Base-by-base conservation (phyloP, 208 protist genomes). In the Trypanosoma brucei region DNA sequence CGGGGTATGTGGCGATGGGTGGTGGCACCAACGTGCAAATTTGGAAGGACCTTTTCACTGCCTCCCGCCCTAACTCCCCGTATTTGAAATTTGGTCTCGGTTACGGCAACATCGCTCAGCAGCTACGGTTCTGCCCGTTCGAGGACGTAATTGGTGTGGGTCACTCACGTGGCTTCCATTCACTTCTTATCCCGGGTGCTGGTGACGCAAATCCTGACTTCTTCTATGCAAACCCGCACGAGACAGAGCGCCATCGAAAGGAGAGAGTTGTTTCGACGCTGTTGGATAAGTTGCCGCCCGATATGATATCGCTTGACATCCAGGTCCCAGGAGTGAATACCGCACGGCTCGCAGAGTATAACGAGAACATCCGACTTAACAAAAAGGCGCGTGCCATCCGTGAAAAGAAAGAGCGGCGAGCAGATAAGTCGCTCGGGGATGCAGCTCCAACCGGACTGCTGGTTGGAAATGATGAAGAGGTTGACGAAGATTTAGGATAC, bases 161-260 rank as follows among this genome's bases (percentile, higher is more conserved):
- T n/a, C 91, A 96, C 78, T 84, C 83, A 2, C 63, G 63, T 38
- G 93, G 93, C n/a, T 95, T 97, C 70, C 83, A 80, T 22, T 94
- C 83, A 30, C 66, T 97, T 50, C 58, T 97, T 6, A 78, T 97
- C 31, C 93, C 93, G 2, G 93, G 91, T 35, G 76, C 86, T 30
- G 93, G 93, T 2, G 91, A 96, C 64, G 82, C 91, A 2, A 96
- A 96, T 64, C 90, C 88, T 4, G 93, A 97, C 80, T 95, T 92
- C 63, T 96, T 89, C 79, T 86, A 84, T 50, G 91, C 91, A n/a
- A 96, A 97, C 76, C 93, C 93, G 48, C 91, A 94, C 73, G 93
- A 97, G 59, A 96, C 93, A 59, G 84, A 92, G 75, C 79, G 85
- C 9, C 91, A 96, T 63, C 70, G 86, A 38, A 93, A 91, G 77